Evolutionary conservation across 2,329 filamentous ascomycete species (phyloP).

Genomic region (Pestalotiopsis sp.): DNA sequence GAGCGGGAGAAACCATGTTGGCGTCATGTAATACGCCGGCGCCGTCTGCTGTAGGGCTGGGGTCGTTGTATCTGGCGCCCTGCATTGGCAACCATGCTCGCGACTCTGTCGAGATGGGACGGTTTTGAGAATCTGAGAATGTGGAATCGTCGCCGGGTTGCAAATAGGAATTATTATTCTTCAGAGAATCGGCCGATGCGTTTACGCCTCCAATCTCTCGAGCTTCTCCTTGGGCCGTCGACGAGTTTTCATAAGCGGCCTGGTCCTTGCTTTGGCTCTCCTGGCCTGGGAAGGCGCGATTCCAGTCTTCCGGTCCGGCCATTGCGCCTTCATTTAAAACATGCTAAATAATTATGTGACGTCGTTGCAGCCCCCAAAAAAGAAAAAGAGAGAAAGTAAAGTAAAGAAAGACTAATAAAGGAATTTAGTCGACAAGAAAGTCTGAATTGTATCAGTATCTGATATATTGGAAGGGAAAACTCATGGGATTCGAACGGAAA

Average conservation of each 20-base stretch:
- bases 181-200: slow-evolving; percentile 8
- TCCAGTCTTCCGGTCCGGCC: background rate
- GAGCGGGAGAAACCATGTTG: slow-evolving; percentile 9
- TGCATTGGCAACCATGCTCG: slow-evolving; percentile 16
- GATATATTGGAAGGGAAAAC: background rate
- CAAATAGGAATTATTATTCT: too few relatives aligned
- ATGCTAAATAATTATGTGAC: background rate
- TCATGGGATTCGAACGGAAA: background rate
- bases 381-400: background rate
- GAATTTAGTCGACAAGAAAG: background rate
- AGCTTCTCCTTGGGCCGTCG: background rate
- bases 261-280: background rate
- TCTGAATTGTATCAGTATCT: background rate
- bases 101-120: slow-evolving; percentile 17
- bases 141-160: background rate
- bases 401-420: background rate
- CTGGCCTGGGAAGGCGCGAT: background rate
- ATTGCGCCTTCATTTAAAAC: background rate
- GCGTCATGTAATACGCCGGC: slow-evolving; percentile 11
- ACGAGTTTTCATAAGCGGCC: background rate
- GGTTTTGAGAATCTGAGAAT: background rate
- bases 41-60: slow-evolving; percentile 4
- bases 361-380: background rate
- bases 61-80: background rate
- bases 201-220: background rate